Percentiles rank a stretch among this genome's conserved stretches.
phyloP scores from a whole-genome alignment of 78 protist genomes.

The Chrysochromulina tobinii region DNA sequence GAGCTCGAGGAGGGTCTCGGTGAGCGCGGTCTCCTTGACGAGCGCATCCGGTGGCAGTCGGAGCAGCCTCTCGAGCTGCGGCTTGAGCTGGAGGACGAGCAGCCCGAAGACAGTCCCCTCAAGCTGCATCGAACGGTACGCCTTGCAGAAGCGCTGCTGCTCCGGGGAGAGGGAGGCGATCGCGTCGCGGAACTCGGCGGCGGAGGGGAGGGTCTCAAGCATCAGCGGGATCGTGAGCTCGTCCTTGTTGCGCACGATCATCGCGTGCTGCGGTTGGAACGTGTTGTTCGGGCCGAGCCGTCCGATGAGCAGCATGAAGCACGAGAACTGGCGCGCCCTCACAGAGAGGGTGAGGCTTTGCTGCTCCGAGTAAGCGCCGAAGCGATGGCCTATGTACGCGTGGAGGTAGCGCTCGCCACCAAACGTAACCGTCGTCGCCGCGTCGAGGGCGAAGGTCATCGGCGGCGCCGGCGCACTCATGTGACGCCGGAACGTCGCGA shows the following conservation, averaged over 20 bases:
- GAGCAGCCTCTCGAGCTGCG: constrained; percentile 56
- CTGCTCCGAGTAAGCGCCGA: neutral
- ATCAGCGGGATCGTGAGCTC: constrained; percentile 46
- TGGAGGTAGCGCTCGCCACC: constrained; percentile 18
- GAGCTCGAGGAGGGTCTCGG: constrained; percentile 52
- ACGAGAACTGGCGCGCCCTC: constrained; percentile 56
- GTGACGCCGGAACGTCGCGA: neutral
- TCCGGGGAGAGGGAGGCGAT: constrained; percentile 54
- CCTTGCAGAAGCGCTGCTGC: constrained; percentile 60
- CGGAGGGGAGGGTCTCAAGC: constrained; percentile 6
- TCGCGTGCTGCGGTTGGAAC: constrained; percentile 53
- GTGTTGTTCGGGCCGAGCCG: neutral
- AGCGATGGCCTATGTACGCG: constrained; percentile 29
- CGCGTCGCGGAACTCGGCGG: constrained; percentile 44
- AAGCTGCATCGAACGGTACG: constrained; percentile 62
- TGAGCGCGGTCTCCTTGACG: constrained; percentile 57
- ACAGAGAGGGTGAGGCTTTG: neutral
- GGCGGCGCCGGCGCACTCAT: neutral
- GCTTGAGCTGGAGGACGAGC: constrained; percentile 59
- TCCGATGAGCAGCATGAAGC: constrained; percentile 57
- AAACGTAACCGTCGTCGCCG: constrained; percentile 31
- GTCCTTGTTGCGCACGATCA: constrained; percentile 63
- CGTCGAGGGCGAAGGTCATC: constrained; percentile 43
- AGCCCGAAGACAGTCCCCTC: constrained; percentile 49
- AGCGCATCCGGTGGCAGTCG: constrained; percentile 36